A percentile compares a stretch with the other conserved stretches of the same genome.
These are phyloP conservation scores for Solanum peruvianum DNA, from an alignment of 257 asterid species.

Conservation along the genomic window DNA sequence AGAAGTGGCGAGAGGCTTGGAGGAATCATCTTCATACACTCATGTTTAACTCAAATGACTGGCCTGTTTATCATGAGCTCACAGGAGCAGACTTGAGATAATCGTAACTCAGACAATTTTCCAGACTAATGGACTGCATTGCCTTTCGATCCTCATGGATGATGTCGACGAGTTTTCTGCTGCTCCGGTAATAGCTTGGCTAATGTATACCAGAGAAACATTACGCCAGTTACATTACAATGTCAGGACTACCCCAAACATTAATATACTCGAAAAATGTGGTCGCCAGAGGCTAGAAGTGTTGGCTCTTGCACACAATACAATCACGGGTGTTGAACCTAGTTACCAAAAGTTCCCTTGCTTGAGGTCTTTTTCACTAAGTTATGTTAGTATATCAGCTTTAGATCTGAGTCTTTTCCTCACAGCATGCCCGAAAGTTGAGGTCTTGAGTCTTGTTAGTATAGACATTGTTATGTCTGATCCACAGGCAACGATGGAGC, in stretches of 20 bases:
- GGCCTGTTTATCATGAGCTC: conserved; percentile 69
- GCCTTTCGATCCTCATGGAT: conserved; percentile 66
- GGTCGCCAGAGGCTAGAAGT: conserved; percentile 82
- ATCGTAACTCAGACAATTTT: conserved; percentile 70
- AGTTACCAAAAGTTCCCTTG: conserved; percentile 71
- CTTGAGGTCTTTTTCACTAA: conserved; percentile 52
- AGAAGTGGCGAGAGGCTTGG: conserved; percentile 82
- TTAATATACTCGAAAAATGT: conserved; percentile 79
- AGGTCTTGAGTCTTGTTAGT: conserved; percentile 46
- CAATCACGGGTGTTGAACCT: conserved; percentile 74
- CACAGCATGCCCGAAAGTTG: conserved; percentile 62
- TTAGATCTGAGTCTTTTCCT: conserved; percentile 72
- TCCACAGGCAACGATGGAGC: conserved; percentile 61
- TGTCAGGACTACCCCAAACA: conserved; percentile 66
- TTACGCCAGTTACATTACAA: conserved; percentile 66
- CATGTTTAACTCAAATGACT: conserved; percentile 58
- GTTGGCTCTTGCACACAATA: conserved; percentile 65
- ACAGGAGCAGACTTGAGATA: conserved; percentile 58
- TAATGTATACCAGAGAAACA: conserved; percentile 74
- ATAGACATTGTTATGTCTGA: conserved; percentile 83
- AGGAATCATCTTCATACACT: conserved; percentile 71
- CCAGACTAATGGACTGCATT: conserved; percentile 59
- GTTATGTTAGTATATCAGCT: conserved; percentile 70
- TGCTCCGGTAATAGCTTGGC: conserved; percentile 83
- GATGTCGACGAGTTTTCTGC: conserved; percentile 83